Conservation (phyloP, 2,329 filamentous ascomycete species). For the Rhynchosporium secalis region DNA sequence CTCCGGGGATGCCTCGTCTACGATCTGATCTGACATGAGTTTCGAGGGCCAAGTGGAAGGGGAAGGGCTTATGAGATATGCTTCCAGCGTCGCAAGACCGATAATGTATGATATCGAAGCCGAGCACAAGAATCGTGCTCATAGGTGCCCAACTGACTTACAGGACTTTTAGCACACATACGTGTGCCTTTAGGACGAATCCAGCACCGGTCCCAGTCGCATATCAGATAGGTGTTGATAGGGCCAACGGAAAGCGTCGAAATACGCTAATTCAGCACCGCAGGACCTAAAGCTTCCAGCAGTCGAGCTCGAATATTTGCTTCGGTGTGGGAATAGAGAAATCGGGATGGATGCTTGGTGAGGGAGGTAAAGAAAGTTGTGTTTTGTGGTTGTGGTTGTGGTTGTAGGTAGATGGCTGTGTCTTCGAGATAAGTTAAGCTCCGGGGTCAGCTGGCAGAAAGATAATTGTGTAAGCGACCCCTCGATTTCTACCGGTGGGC, state of each 20-base stretch:
- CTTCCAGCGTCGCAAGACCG: neutral
- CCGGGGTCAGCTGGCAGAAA: conserved; percentile 11
- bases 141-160: conserved; percentile 10
- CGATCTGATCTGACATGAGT: too few relatives aligned
- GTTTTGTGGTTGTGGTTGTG: too few relatives aligned
- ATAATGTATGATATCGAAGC: neutral
- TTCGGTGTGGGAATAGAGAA: neutral
- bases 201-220: conserved; percentile 16
- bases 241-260: neutral
- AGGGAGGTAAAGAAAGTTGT: neutral
- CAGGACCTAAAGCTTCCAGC: neutral
- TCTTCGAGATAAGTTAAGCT: conserved; percentile 11
- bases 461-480: conserved; percentile 5
- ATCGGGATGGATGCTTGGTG: neutral
- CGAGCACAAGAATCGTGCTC: neutral
- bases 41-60: neutral
- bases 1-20: too few relatives aligned
- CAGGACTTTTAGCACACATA: conserved; percentile 15
- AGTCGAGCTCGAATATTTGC: neutral
- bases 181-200: conserved; percentile 15
- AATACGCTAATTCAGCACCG: neutral
- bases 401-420: conserved; percentile 1
- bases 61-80: neutral
- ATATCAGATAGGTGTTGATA: conserved; percentile 13
- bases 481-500: conserved; percentile 2